A percentile compares a stretch with the other conserved stretches of the same genome.
Conservation (phyloP, 257 asterid species). For the Solanum dulcamara region DNA sequence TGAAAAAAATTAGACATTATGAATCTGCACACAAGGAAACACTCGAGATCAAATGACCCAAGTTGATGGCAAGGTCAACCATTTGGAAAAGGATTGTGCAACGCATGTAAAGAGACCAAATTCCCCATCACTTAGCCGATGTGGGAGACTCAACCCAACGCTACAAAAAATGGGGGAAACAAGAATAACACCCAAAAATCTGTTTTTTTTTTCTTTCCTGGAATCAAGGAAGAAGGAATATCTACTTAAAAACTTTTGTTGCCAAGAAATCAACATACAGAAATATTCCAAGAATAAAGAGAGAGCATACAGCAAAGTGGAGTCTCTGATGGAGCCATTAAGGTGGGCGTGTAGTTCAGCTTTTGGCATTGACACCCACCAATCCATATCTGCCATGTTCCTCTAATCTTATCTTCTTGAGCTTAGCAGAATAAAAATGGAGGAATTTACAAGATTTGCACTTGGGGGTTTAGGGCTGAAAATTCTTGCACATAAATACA, state of each 20-base stretch:
- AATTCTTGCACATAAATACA: not conserved
- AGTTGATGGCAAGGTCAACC: not conserved
- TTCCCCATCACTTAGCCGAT: not conserved
- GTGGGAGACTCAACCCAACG: not conserved
- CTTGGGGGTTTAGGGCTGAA: not conserved
- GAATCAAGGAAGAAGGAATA: not conserved
- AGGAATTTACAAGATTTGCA: not conserved
- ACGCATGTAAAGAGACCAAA: not conserved
- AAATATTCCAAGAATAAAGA: not conserved
- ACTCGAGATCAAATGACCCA: not conserved
- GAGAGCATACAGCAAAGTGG: constrained; percentile 55
- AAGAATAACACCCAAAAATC: not conserved
- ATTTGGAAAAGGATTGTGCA: not conserved
- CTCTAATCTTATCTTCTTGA: not conserved
- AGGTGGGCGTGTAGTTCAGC: constrained; percentile 89
- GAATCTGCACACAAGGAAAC: not conserved
- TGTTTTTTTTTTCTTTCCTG: not conserved
- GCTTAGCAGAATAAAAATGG: not conserved
- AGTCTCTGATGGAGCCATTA: constrained; percentile 80
- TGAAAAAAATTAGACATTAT: not conserved
- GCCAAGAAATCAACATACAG: not conserved
- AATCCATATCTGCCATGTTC: constrained; percentile 48
- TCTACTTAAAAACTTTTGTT: not conserved
- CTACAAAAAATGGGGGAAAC: not conserved
- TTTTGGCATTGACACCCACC: constrained; percentile 75